Base-by-base conservation (phyloP, 2,329 filamentous ascomycete species). In the Scedosporium dehoogii region DNA sequence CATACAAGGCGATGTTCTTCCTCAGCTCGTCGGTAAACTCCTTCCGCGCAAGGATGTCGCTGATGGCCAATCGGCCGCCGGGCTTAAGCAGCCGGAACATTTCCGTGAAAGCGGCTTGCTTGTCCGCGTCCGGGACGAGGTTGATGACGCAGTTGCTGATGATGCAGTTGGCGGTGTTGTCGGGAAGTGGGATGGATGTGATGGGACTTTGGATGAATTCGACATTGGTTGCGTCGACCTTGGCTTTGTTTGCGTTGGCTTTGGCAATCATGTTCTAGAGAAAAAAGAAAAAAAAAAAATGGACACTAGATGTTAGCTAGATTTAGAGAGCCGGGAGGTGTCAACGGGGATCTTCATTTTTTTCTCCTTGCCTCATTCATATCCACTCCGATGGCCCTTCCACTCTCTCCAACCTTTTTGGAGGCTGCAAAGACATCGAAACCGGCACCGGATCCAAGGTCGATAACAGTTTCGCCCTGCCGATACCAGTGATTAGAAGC, bases 91-190 rank as follows among this genome's bases (percentile, higher is more conserved):
- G 65, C 1, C 85, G 78, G 63, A 75, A 75, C 67, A 87, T 85
- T 69, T 88, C 85, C 0, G 71, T 67, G 64, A 88, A 87, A 0
- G 79, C 83, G 0, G 73, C 64, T 5, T 73, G 75, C 68, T 85
- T 86, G 9, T 86, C 81, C 0, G 64, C 63, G 7, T 72, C 69
- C 0, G 82, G 82, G 1, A 86, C 80, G 0, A 86, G 79, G 65
- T 86, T 86, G 64, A 87, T 72, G 27, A 85, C 83, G 64, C 85
- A 88, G 71, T 88, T 88, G 65, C 79, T 83, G 65, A 87, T 85
- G 63, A 88, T 78, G 67, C 80, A 81, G 70, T 86, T 77, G 18
- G 77, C 80, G 16, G 68, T 78, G 7, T 64, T 67, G 9, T 71
- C 66, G 1, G 73, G 68, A 0, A 86, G 71, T 0, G 76, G 71